Evolutionary conservation across 441 rosid species (phyloP), one percentile per base, ranked within the genome.

Genomic region (Gossypium schwendimanii): DNA sequence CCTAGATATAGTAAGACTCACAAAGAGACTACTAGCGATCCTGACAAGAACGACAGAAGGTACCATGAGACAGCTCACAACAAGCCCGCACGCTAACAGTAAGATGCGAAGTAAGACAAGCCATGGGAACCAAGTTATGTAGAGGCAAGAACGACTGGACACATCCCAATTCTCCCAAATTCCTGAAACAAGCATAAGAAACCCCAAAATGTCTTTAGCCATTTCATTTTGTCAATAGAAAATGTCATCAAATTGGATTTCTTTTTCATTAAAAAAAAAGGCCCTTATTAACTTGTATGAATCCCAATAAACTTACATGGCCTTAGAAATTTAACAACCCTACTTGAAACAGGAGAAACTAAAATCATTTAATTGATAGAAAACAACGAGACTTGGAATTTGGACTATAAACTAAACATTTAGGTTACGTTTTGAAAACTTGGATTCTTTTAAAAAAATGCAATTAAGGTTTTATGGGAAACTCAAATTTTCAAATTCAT

Each of bases 21-120:
- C 98, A 86, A 91, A 90, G 84, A 80, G 78, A 88, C 81, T 72
- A 89, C 73, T 94, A 95, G 92, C 94, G 93, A 88, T 92, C 99
- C 84, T 79, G 96, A 95, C 92, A 91, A 91, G 97, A 80, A 77
- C 89, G 87, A 80, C 81, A 63, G 89, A 89, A 87, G 95, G 91
- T 92, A 95, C 98, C 99, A 57, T 95, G 91, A 89, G 91, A 84
- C 88, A 95, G 88, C 85, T 92, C 95, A 80, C 93, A 87, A 75
- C 88, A 95, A 69, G 90, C 96, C 74, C 98, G 94, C 63, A 73
- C 76, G n/a, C 87, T 87, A 74, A 87, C 85, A 71, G 86, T 85
- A 54, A 89, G 86, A 74, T 80, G 92, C 6, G 97, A 86, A 0
- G 98, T 86, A 65, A 89, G 87, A 76, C 83, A 55, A n/a, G 84